Evolutionary conservation across 208 protist species (phyloP).

Genomic region (Leptomonas seymouri): DNA sequence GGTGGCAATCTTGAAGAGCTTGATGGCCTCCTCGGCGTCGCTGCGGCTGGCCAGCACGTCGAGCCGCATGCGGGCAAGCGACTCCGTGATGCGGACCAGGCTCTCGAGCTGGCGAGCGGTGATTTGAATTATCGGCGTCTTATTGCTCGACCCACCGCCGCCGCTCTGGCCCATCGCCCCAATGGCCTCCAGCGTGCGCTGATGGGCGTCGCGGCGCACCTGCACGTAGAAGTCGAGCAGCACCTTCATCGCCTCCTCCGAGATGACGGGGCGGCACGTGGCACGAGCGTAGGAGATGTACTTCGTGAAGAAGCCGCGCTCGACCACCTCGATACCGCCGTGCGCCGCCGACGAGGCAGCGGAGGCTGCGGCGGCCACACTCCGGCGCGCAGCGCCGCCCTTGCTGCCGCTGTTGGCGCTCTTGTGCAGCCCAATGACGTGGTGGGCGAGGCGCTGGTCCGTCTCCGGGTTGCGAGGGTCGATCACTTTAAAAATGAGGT

Average conservation of each 20-base stretch:
- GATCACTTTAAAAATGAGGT: constrained; percentile 99
- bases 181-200: constrained; percentile 71
- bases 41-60: constrained; percentile 79
- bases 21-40: constrained; percentile 96
- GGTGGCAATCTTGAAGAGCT: constrained; percentile 95
- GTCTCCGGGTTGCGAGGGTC: constrained; percentile 95
- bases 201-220: constrained; percentile 85
- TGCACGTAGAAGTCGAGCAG: constrained; percentile 97
- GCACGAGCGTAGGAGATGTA: constrained; percentile 95
- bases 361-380: constrained; percentile 52
- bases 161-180: constrained; percentile 10
- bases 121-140: constrained; percentile 93
- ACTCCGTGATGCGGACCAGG: constrained; percentile 97
- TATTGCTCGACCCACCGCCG: constrained; percentile 30
- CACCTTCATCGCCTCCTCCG: constrained; percentile 88
- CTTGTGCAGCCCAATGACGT: constrained; percentile 98
- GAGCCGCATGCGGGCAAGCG: constrained; percentile 96
- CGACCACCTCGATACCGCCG: constrained; percentile 35
- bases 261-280: constrained; percentile 92
- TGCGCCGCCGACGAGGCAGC: constrained; percentile 28
- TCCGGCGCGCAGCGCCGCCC: constrained; percentile 1
- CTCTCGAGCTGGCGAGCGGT: constrained; percentile 96
- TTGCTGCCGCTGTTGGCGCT: constrained; percentile 51
- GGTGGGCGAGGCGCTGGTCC: constrained; percentile 94
- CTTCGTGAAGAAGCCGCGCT: constrained; percentile 92